phyloP scores from a whole-genome alignment of 2,329 filamentous ascomycete genomes.

The Fusarium armeniacum region DNA sequence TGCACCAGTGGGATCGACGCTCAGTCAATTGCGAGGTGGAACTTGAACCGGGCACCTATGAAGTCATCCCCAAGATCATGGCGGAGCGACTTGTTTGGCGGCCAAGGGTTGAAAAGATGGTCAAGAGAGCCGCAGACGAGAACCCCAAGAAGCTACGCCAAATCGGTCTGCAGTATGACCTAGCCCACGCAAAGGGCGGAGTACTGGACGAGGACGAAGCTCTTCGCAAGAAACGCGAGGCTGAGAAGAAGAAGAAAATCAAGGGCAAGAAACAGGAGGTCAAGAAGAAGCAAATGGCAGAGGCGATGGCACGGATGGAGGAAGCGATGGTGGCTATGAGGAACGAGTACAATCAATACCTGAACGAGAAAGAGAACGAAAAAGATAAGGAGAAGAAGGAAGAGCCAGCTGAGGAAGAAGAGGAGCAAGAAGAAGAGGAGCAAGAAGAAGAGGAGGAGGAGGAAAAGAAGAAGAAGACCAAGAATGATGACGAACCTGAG shows the following conservation, averaged over 20 bases:
- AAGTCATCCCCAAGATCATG: constrained; percentile 77
- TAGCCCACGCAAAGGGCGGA: constrained; percentile 71
- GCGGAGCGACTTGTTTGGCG: constrained; percentile 61
- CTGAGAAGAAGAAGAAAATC: constrained; percentile 48
- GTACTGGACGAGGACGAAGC: constrained; percentile 64
- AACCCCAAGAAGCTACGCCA: constrained; percentile 75
- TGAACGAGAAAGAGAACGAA: constrained; percentile 36
- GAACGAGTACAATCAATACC: constrained; percentile 39
- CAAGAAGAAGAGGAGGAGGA: constrained; percentile 11
- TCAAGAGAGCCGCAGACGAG: constrained; percentile 60
- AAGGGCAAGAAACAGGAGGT: constrained; percentile 48
- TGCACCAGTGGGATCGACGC: constrained; percentile 64
- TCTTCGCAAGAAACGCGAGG: constrained; percentile 49
- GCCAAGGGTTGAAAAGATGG: constrained; percentile 70
- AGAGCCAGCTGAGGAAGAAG: not conserved
- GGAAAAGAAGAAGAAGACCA: constrained; percentile 14
- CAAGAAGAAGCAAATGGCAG: constrained; percentile 41
- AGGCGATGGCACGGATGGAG: constrained; percentile 49
- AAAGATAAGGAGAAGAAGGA: constrained; percentile 26
- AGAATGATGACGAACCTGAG: constrained; percentile 21
- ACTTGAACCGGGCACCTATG: constrained; percentile 76
- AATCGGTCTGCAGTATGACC: constrained; percentile 71
- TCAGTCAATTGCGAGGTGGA: constrained; percentile 80
- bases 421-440: constrained; percentile 7
- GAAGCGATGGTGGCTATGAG: constrained; percentile 47